These are phyloP conservation scores for Auricularia cornea DNA, from an alignment of 768 basidiomycete species.

Conservation along the genomic window DNA sequence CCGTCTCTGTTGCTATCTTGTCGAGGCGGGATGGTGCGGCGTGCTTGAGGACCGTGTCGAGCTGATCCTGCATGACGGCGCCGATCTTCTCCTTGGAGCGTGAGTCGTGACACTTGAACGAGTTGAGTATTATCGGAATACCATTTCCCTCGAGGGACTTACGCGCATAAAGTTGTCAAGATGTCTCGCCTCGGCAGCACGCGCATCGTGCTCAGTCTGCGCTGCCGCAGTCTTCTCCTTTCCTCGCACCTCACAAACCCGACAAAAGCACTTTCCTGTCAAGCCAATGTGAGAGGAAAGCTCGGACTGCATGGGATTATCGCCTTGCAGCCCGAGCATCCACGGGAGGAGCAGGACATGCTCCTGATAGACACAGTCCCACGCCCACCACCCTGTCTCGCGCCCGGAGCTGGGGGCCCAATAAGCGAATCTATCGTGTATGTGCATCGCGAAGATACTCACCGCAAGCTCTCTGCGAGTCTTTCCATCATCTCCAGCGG, in stretches of 20 bases:
- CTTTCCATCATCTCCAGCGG: constrained; percentile 13
- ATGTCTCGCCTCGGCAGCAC: background rate
- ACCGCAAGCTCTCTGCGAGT: constrained; percentile 6
- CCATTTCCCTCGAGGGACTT: no score
- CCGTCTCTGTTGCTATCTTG: constrained; percentile 19
- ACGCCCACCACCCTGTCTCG: background rate
- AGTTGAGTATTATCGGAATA: no score
- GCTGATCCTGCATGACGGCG: background rate
- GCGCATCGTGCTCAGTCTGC: background rate
- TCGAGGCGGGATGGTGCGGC: background rate
- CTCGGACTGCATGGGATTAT: constrained; percentile 14
- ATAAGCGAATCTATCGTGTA: no score
- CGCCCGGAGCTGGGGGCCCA: background rate
- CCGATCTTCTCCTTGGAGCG: background rate
- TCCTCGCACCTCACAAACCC: constrained; percentile 23
- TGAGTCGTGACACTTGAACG: background rate
- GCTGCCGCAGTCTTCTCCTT: constrained; percentile 4
- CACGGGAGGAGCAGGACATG: background rate
- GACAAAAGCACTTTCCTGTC: constrained; percentile 32
- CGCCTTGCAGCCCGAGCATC: constrained; percentile 1
- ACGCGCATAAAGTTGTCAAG: background rate
- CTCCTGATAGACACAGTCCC: background rate
- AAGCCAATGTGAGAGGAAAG: constrained; percentile 8
- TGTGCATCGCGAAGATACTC: no score
- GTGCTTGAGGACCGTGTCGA: background rate